A percentile compares a stretch with the other conserved stretches of the same genome.
Conservation (phyloP, 345 rosid species). For the Eucalyptus regnans region DNA sequence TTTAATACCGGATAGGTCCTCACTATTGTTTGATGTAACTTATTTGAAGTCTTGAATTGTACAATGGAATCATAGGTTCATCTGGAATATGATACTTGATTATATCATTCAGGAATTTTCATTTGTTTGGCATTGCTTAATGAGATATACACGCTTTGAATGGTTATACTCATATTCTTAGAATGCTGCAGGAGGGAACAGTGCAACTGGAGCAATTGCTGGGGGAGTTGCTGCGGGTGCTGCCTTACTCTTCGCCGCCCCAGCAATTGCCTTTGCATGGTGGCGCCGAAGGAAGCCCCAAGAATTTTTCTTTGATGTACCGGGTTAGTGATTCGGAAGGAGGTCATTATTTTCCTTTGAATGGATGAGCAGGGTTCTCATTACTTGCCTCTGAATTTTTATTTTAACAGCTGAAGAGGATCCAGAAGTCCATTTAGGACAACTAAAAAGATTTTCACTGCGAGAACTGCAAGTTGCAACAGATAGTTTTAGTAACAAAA, state of each 20-base stretch:
- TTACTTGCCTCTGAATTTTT: background rate
- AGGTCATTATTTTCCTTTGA: background rate
- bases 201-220: conserved; percentile 91
- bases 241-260: conserved; percentile 92
- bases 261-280: conserved; percentile 96
- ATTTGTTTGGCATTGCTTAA: background rate
- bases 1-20: background rate
- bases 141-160: background rate
- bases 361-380: background rate
- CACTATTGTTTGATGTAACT: background rate
- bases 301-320: conserved; percentile 91
- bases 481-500: conserved; percentile 84
- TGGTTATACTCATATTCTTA: background rate
- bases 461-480: conserved; percentile 95
- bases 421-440: conserved; percentile 96
- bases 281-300: conserved; percentile 91
- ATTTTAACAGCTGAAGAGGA: conserved; percentile 82
- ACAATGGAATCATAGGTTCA: background rate
- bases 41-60: background rate
- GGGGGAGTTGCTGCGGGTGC: conserved; percentile 99
- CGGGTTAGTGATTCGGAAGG: conserved; percentile 41
- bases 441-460: conserved; percentile 89
- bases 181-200: conserved; percentile 48
- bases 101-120: background rate
- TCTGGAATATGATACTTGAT: background rate